Evolutionary conservation across 805 yeast species (phyloP).

Genomic region (Helenozyma rhizophorensis): DNA sequence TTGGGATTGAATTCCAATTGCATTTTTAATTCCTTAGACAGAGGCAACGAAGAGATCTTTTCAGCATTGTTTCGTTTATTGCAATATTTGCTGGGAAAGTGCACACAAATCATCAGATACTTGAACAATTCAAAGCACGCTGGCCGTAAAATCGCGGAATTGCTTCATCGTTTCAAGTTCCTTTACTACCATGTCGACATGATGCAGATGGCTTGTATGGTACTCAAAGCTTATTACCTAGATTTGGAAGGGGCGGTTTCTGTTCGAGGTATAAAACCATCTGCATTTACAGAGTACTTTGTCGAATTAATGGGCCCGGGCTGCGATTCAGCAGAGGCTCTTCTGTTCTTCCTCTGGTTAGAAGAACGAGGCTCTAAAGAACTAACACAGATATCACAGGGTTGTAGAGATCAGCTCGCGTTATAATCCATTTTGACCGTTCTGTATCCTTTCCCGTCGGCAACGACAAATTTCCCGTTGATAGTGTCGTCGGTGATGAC

Average conservation of each 20-base stretch:
- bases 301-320: constrained; percentile 3
- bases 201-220: constrained; percentile 1
- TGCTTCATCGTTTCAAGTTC: background rate
- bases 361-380: constrained; percentile 5
- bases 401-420: background rate
- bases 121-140: background rate
- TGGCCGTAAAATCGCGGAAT: background rate
- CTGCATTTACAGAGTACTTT: constrained; percentile 3
- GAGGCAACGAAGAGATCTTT: constrained; percentile 25
- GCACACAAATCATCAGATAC: constrained; percentile 4
- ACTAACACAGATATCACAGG: background rate
- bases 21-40: constrained; percentile 12
- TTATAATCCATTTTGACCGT: background rate
- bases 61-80: constrained; percentile 11
- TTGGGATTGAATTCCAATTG: constrained; percentile 9
- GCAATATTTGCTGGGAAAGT: constrained; percentile 5
- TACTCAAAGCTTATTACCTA: constrained; percentile 12
- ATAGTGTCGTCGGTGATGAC: constrained; percentile 14
- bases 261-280: background rate
- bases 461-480: constrained; percentile 30
- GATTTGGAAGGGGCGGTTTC: constrained; percentile 4
- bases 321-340: constrained; percentile 3
- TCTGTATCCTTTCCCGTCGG: constrained; percentile 13
- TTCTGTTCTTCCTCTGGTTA: constrained; percentile 9
- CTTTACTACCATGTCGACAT: constrained; percentile 1